These are phyloP conservation scores for Keqinozyma sinolaborantium DNA, from an alignment of 1,139 yeast genomes.

Conservation along the genomic window DNA sequence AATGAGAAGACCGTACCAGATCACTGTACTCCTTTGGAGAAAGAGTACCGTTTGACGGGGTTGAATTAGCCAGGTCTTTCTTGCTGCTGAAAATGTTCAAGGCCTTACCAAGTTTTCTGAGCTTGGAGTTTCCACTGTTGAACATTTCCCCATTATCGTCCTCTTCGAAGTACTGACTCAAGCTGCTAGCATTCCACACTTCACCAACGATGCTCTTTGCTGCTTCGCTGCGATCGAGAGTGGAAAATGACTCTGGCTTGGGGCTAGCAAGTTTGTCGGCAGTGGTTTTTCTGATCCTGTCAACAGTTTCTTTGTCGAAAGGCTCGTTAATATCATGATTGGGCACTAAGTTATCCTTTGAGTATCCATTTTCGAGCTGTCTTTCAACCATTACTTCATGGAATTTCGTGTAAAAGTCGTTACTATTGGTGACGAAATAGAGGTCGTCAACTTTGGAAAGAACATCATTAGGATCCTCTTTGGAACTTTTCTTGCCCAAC, in stretches of 20 bases:
- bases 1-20: slow-evolving; percentile 3
- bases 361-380: not conserved
- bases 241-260: slow-evolving; percentile 7
- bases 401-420: not conserved
- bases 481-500: not conserved
- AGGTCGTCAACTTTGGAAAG: not conserved
- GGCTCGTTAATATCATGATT: not conserved
- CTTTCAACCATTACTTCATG: not conserved
- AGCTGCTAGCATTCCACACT: slow-evolving; percentile 7
- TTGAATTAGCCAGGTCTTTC: not conserved
- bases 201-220: slow-evolving; percentile 10
- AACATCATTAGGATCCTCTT: not conserved
- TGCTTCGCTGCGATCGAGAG: slow-evolving; percentile 11
- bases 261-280: not conserved
- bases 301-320: not conserved
- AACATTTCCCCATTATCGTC: too few species aligned
- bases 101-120: slow-evolving; percentile 10
- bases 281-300: not conserved
- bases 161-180: slow-evolving; percentile 1
- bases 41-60: not conserved
- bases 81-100: slow-evolving; percentile 1
- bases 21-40: too few species aligned
- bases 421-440: not conserved
- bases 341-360: not conserved
- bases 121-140: slow-evolving; percentile 8